Base-by-base conservation (phyloP, 345 rosid genomes). In the Brassica napus region DNA sequence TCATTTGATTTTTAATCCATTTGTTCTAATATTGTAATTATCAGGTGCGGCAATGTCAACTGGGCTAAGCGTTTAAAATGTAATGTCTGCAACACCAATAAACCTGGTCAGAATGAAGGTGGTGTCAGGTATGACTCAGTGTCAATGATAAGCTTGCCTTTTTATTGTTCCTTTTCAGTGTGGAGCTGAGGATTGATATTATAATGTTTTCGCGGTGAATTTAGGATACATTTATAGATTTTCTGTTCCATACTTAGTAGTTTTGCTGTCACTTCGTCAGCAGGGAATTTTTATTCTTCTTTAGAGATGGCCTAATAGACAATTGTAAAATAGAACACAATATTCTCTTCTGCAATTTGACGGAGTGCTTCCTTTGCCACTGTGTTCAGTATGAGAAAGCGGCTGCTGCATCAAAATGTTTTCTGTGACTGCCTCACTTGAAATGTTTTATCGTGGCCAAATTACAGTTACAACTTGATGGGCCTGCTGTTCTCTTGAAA, bases 11-110 rank as follows among this genome's bases (percentile, higher is more conserved):
- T 2, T 15, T 44, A 69, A 64, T 31, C 2, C 49, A 23, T 44
- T 42, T 65, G 28, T 18, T 65, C 10, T 34, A 28, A 59, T 57
- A 24, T 21, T 69, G 52, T 47, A 68, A 61, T 16, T 78, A 68
- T 63, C 90, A 96, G 98, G 97, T 96, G 99, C 85, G 99, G 89
- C 82, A 93, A 96, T 79, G 93, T 93, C 72, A 96, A 90, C 82
- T 96, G 99, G 99, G 99, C 98, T 75, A 95, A 95, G 86, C 97
- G 98, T 68, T 68, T 81, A 32, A 93, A 96, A 78, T 93, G 99
- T 87, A 93, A 96, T 79, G 88, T 96, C 79, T 93, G 98, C 86
- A 96, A 96, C 86, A 96, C 99, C 32, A 96, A 90, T 68, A 93
- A 92, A 85, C 99, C 98, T 68, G 99, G 97, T 81, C 94, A 88